phyloP scores from a whole-genome alignment of 108 stramenopile species.

The Seminavis robusta region DNA sequence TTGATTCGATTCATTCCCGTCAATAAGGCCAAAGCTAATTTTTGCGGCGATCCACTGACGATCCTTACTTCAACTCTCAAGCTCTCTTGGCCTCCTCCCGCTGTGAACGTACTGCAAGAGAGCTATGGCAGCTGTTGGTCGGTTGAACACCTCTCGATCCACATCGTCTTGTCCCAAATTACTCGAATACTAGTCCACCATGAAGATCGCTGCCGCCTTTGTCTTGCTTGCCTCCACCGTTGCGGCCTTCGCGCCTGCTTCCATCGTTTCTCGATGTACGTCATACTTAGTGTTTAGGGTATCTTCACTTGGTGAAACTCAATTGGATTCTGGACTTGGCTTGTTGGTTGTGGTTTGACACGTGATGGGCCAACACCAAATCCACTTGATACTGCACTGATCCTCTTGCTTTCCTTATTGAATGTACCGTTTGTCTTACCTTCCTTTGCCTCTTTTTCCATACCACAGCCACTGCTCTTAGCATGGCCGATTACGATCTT shows the following conservation, averaged over 20 bases:
- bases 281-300: conserved; percentile 5
- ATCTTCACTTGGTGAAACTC: not conserved
- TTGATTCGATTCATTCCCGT: not conserved
- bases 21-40: not conserved
- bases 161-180: not conserved
- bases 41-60: not conserved
- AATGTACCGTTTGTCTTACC: not conserved
- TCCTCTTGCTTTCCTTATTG: not conserved
- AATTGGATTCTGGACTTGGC: not conserved
- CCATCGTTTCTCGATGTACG: conserved; percentile 76
- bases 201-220: conserved; percentile 71
- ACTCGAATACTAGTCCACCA: conserved; percentile 16
- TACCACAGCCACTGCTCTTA: conserved; percentile 27
- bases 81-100: not conserved
- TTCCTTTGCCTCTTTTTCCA: not conserved
- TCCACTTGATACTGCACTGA: not conserved
- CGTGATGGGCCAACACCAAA: not conserved
- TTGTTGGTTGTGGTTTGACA: not conserved
- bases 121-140: not conserved
- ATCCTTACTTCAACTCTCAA: not conserved
- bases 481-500: conserved; percentile 66
- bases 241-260: conserved; percentile 76
- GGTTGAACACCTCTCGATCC: no score
- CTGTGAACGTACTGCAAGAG: not conserved
- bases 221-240: conserved; percentile 60